Percentiles rank a stretch among this genome's conserved stretches.
These are phyloP conservation scores for Pythium aphanidermatum DNA, from an alignment of 352 stramenopile genomes.

Conservation along the genomic window DNA sequence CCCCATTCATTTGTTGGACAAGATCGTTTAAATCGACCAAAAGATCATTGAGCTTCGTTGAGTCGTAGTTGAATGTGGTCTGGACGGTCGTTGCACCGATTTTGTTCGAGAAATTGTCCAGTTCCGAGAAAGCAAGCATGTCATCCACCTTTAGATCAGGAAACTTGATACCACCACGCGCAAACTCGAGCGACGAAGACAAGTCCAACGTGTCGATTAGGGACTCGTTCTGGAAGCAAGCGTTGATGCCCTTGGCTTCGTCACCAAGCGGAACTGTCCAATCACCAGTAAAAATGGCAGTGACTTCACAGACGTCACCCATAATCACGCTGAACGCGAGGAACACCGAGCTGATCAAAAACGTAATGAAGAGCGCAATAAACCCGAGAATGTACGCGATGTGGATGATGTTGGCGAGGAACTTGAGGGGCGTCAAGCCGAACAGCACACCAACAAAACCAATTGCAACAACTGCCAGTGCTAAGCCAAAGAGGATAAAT, in stretches of 20 bases:
- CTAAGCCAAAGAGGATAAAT: slow-evolving; percentile 49
- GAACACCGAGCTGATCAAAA: slow-evolving; percentile 50
- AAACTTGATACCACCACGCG: slow-evolving; percentile 50
- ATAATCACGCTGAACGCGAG: slow-evolving; percentile 50
- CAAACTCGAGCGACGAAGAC: slow-evolving; percentile 45
- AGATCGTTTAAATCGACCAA: slow-evolving; percentile 24
- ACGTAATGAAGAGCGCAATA: slow-evolving; percentile 54
- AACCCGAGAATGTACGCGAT: slow-evolving; percentile 68
- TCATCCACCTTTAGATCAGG: slow-evolving; percentile 17
- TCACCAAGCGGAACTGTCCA: slow-evolving; percentile 54
- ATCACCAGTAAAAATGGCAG: slow-evolving; percentile 34
- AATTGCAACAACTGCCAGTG: slow-evolving; percentile 40
- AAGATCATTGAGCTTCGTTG: slow-evolving; percentile 6
- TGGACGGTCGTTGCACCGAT: slow-evolving; percentile 19
- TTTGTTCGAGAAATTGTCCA: slow-evolving; percentile 26
- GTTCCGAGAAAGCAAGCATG: slow-evolving; percentile 36
- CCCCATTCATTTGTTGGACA: slow-evolving; percentile 13
- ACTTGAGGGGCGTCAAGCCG: slow-evolving; percentile 50
- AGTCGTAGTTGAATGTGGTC: slow-evolving; percentile 24
- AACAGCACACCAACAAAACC: slow-evolving; percentile 65
- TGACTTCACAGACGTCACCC: slow-evolving; percentile 55
- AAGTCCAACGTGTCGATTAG: slow-evolving; percentile 60
- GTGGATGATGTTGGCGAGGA: slow-evolving; percentile 65
- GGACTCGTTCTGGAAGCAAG: slow-evolving; percentile 57
- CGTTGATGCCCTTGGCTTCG: slow-evolving; percentile 38